Base-by-base conservation (phyloP, 345 rosid species). In the Lepidium africanum region DNA sequence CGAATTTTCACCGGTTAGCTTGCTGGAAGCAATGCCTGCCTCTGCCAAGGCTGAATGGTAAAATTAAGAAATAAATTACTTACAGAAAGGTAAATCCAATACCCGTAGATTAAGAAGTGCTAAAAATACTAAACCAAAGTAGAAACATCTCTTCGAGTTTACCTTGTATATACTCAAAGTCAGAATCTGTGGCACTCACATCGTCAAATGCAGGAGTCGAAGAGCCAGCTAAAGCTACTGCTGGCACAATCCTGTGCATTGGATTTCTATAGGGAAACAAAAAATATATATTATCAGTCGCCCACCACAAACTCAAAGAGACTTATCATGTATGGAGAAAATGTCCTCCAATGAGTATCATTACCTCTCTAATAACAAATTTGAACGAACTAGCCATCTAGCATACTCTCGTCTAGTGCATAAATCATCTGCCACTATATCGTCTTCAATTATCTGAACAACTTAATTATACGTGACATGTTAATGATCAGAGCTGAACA, bases 331-430 rank as follows among this genome's bases (percentile, higher is more conserved):
- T 59, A 3, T 5, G 0, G 21, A 1, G 13, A 12, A 12, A 7
- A 4, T 14, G 23, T 10, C 37, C 32, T 52, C 38, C 43, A 27
- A 23, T 36, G 50, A 15, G 27, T 27, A 32, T 47, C 30, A 51
- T 65, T 83, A 90, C 96, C 97, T 82, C 80, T 93, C 98, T 69
- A 93, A 32, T 64, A 81, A 67, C 32, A 85, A 77, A 79, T 81
- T 84, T 25, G 82, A 74, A 53, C 74, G 72, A 78, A 90, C 82
- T 54, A 90, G 71, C 96, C 98, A 93, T 75, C 94, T 83, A 37
- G 89, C 94, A 72, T 85, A 93, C 72, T 90, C 96, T 78, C 94
- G 80, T 70, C 85, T 90, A 32, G 92, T 82, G 83, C 98, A 93
- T 70, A 93, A 77, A 43, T 84, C 92, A 12, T 84, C 83, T 46